These are phyloP conservation scores for Stylosanthes scabra DNA, from an alignment of 331 rosid genomes.

Conservation along the genomic window DNA sequence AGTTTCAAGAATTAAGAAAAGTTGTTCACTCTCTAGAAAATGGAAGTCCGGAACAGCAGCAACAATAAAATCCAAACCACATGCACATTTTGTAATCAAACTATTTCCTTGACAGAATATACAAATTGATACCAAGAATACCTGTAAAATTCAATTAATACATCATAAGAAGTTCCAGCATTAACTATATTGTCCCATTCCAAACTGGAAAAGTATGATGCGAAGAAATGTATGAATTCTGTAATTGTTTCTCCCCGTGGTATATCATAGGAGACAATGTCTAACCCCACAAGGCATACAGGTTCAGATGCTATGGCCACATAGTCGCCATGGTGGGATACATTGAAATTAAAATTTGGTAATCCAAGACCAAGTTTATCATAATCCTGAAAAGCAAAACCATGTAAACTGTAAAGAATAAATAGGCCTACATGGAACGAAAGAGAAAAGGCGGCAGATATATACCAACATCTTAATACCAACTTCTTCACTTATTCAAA, in stretches of 20 bases:
- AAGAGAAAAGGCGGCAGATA: slow-evolving; percentile 13
- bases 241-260: slow-evolving; percentile 64
- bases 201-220: slow-evolving; percentile 71
- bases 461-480: background rate
- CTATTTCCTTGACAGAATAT: background rate
- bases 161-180: slow-evolving; percentile 60
- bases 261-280: slow-evolving; percentile 63
- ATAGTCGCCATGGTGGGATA: slow-evolving; percentile 90
- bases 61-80: slow-evolving; percentile 7
- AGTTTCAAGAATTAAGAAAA: slow-evolving; percentile 6
- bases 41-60: slow-evolving; percentile 9
- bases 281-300: slow-evolving; percentile 84
- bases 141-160: slow-evolving; percentile 78
- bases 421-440: background rate
- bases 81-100: background rate
- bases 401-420: background rate
- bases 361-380: slow-evolving; percentile 40
- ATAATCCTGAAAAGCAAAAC: slow-evolving; percentile 53
- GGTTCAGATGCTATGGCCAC: slow-evolving; percentile 96
- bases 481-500: background rate
- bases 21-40: background rate
- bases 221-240: slow-evolving; percentile 62
- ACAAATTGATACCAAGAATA: slow-evolving; percentile 34
- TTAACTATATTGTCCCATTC: slow-evolving; percentile 76
- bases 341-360: slow-evolving; percentile 91